These are phyloP conservation scores for Candida gigantensis DNA, from an alignment of 1,139 yeast species.

Conservation along the genomic window DNA sequence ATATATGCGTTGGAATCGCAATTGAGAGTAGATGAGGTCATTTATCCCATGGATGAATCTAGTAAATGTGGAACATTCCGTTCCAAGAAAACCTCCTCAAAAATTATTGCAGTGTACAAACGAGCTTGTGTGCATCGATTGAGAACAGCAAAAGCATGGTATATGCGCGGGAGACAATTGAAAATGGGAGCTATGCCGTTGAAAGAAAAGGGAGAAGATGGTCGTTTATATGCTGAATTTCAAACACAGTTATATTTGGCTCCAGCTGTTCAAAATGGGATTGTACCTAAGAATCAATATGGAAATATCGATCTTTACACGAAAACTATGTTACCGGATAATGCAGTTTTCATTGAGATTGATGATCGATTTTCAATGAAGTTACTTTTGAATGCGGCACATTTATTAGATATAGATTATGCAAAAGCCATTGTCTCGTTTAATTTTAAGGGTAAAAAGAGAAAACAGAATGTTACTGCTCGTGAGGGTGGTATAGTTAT, in stretches of 20 bases:
- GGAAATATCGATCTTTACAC: conserved; percentile 83
- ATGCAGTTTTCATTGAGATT: conserved; percentile 59
- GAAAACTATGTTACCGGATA: conserved; percentile 79
- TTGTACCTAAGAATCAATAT: conserved; percentile 70
- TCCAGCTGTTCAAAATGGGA: conserved; percentile 63
- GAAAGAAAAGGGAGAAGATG: conserved; percentile 52
- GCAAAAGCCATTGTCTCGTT: conserved; percentile 89
- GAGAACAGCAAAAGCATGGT: conserved; percentile 84
- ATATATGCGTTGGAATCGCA: conserved; percentile 80
- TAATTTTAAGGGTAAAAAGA: conserved; percentile 53
- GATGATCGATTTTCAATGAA: conserved; percentile 35
- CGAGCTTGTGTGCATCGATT: conserved; percentile 64
- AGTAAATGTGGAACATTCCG: conserved; percentile 69
- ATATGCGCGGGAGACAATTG: conserved; percentile 72
- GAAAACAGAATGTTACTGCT: conserved; percentile 51
- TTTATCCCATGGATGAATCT: conserved; percentile 62
- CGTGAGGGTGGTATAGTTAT: conserved; percentile 76
- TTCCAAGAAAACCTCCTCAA: conserved; percentile 31
- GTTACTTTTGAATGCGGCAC: conserved; percentile 69
- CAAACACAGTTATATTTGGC: conserved; percentile 77
- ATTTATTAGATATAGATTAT: conserved; percentile 66
- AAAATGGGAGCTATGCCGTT: conserved; percentile 71
- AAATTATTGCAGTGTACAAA: conserved; percentile 61
- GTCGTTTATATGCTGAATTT: conserved; percentile 64
- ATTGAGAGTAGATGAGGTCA: conserved; percentile 66